phyloP scores from a whole-genome alignment of 2,329 filamentous ascomycete species.

The Monilinia laxa region DNA sequence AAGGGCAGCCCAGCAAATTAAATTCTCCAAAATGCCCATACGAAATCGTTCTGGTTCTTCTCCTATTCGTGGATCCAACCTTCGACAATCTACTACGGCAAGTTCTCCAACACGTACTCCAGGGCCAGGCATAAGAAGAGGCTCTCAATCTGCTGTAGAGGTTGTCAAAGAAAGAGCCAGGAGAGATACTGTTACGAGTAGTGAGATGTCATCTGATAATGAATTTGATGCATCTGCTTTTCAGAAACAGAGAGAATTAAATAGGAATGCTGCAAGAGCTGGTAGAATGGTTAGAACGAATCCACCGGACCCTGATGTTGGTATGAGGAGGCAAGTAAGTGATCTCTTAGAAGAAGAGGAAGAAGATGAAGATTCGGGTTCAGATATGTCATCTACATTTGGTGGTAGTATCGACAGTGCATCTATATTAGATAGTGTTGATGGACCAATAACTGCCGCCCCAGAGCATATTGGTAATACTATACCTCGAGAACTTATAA shows the following conservation, averaged over 20 bases:
- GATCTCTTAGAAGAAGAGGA: slow-evolving; percentile 52
- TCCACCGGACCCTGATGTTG: slow-evolving; percentile 50
- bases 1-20: slow-evolving; percentile 81
- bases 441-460: slow-evolving; percentile 55
- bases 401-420: slow-evolving; percentile 68
- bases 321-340: slow-evolving; percentile 37
- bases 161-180: slow-evolving; percentile 67
- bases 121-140: slow-evolving; percentile 52
- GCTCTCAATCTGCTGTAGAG: slow-evolving; percentile 70
- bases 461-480: slow-evolving; percentile 63
- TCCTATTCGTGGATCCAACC: slow-evolving; percentile 68
- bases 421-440: slow-evolving; percentile 64
- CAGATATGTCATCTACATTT: slow-evolving; percentile 64
- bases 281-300: slow-evolving; percentile 54
- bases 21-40: slow-evolving; percentile 94
- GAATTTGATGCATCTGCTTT: slow-evolving; percentile 69
- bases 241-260: slow-evolving; percentile 61
- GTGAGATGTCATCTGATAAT: slow-evolving; percentile 80
- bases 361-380: slow-evolving; percentile 59
- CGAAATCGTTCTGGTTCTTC: slow-evolving; percentile 84
- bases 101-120: slow-evolving; percentile 66
- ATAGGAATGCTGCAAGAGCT: slow-evolving; percentile 56
- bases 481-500: slow-evolving; percentile 58
- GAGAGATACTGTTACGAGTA: slow-evolving; percentile 76
- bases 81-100: slow-evolving; percentile 61